Evolutionary conservation across 768 basidiomycete species (phyloP).

Genomic region (Termitomyces sp.): DNA sequence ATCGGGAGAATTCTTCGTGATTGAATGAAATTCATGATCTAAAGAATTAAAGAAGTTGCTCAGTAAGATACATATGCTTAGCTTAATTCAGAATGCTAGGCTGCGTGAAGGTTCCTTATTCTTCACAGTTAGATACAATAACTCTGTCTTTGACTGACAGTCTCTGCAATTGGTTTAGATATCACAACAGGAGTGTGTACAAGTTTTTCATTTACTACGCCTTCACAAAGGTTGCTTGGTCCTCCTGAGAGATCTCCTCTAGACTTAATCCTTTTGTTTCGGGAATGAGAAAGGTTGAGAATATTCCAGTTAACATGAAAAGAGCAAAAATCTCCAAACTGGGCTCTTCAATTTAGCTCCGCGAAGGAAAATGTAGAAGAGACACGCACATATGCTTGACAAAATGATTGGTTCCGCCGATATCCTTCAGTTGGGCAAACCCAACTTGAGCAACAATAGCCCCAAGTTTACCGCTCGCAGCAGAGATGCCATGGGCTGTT

Average conservation of each 20-base stretch:
- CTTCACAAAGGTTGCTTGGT: constrained; percentile 54
- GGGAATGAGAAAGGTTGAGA: constrained; percentile 74
- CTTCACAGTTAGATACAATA: not conserved
- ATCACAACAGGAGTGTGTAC: not conserved
- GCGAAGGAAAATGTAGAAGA: not conserved
- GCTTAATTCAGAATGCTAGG: too few species aligned
- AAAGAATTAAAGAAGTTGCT: too few species aligned
- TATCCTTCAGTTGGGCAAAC: constrained; percentile 62
- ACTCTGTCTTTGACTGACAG: not conserved
- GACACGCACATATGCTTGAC: constrained; percentile 63
- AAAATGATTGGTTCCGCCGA: constrained; percentile 56
- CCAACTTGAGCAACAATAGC: constrained; percentile 79
- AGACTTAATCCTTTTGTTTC: constrained; percentile 67
- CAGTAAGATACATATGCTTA: too few species aligned
- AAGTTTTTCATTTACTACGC: constrained; percentile 9
- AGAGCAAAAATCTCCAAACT: constrained; percentile 78
- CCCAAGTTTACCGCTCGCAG: constrained; percentile 78
- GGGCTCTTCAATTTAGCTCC: constrained; percentile 1
- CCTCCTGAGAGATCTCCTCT: constrained; percentile 73
- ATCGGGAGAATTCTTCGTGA: too few species aligned
- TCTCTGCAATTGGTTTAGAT: not conserved
- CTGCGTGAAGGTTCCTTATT: not conserved
- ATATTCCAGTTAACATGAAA: constrained; percentile 82
- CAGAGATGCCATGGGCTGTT: constrained; percentile 79
- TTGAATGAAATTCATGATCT: too few species aligned